Conservation (phyloP, 2,329 filamentous ascomycete genomes). For the Monosporascus sp. region DNA sequence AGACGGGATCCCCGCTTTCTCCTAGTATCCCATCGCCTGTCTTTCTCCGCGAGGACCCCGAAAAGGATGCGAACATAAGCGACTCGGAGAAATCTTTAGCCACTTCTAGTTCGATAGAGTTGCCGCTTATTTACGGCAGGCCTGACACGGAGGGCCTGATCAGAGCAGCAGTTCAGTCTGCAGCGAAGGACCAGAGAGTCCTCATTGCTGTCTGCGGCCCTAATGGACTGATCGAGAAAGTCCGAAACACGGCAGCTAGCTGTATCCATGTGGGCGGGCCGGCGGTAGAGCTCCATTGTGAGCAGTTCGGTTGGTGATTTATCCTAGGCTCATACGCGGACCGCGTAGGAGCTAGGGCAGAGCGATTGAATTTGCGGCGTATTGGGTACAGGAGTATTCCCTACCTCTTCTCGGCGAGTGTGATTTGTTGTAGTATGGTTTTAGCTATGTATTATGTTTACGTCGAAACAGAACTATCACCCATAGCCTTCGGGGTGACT, state of each 20-base stretch:
- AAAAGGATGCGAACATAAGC: conserved; percentile 12
- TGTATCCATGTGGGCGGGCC: conserved; percentile 39
- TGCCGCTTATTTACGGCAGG: conserved; percentile 32
- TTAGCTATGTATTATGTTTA: no score
- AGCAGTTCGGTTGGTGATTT: conserved; percentile 42
- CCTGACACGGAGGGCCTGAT: conserved; percentile 37
- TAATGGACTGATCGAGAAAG: conserved; percentile 35
- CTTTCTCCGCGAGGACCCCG: conserved; percentile 13
- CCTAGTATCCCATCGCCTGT: conserved; percentile 12
- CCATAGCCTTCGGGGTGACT: no score
- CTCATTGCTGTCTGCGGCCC: conserved; percentile 46
- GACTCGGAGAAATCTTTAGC: conserved; percentile 7
- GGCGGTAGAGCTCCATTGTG: conserved; percentile 45
- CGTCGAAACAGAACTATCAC: no score
- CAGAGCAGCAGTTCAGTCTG: conserved; percentile 29
- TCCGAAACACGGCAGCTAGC: conserved; percentile 39
- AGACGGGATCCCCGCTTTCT: conserved; percentile 2
- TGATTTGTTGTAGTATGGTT: no score
- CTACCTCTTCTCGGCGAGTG: no score
- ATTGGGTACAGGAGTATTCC: no score
- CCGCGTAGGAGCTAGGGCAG: neutral
- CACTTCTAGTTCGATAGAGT: conserved; percentile 10
- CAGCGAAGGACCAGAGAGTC: conserved; percentile 31
- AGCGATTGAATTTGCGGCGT: no score
- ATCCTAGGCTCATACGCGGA: neutral